Conservation (phyloP, 495 filamentous ascomycete genomes). For the Bryoglossum gracile region DNA sequence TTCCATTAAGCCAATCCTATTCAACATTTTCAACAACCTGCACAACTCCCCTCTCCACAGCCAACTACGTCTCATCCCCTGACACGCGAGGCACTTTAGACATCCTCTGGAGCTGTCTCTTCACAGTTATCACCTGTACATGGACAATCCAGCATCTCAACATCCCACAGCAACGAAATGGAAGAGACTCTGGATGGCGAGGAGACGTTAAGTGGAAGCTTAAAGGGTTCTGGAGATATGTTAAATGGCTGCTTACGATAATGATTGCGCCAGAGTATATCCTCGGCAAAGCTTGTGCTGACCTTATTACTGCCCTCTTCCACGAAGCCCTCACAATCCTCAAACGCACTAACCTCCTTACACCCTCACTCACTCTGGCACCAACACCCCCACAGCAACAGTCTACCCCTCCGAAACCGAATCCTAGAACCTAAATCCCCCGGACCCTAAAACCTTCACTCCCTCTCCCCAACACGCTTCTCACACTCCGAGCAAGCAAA, state of each 20-base stretch:
- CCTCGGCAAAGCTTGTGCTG: constrained; percentile 7
- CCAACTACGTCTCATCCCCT: constrained; percentile 5
- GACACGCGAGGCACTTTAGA: constrained; percentile 4
- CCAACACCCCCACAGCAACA: too few species aligned
- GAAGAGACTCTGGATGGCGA: background rate
- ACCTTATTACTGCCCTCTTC: constrained; percentile 12
- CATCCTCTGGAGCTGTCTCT: constrained; percentile 19
- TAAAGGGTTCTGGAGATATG: constrained; percentile 1
- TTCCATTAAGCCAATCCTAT: too few species aligned
- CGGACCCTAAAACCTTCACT: too few species aligned
- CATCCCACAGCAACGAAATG: constrained; percentile 1
- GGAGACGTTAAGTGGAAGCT: background rate
- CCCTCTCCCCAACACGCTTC: constrained; percentile 65
- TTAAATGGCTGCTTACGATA: constrained; percentile 21
- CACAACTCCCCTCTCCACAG: background rate
- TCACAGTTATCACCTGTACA: constrained; percentile 25
- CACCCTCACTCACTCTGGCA: too few species aligned
- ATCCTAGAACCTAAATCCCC: too few species aligned
- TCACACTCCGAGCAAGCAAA: constrained; percentile 63
- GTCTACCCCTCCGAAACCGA: too few species aligned
- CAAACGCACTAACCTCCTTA: too few species aligned
- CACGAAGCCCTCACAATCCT: too few species aligned
- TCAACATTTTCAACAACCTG: background rate
- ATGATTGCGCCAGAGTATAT: constrained; percentile 23
- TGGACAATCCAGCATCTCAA: constrained; percentile 29